These are phyloP conservation scores for Corylus americana DNA, from an alignment of 306 rosid species.

Conservation along the genomic window DNA sequence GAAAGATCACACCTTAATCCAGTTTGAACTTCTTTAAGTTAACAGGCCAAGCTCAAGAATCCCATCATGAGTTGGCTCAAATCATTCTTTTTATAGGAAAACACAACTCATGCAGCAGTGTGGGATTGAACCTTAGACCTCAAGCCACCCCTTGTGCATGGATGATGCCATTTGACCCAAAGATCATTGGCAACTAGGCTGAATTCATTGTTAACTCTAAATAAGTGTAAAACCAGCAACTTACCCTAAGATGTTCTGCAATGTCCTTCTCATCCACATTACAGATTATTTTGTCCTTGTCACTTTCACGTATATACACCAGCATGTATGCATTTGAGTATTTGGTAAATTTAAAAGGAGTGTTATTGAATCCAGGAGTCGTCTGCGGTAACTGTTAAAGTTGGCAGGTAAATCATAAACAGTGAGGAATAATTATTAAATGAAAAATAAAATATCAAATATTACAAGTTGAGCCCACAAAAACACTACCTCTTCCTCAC, in stretches of 20 bases:
- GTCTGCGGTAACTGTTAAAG: conserved; percentile 83
- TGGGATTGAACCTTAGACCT: neutral
- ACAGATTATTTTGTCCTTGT: conserved; percentile 95
- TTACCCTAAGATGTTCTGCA: conserved; percentile 96
- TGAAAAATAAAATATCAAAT: conserved; percentile 15
- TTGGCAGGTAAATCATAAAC: conserved; percentile 22
- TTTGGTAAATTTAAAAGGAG: conserved; percentile 95
- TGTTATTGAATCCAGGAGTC: conserved; percentile 96
- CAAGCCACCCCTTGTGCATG: neutral
- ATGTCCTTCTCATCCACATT: conserved; percentile 98
- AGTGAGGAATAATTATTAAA: conserved; percentile 19
- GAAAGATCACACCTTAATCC: neutral
- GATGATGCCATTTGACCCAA: conserved; percentile 1
- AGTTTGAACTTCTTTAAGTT: neutral
- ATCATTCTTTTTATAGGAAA: neutral
- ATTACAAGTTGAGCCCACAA: conserved; percentile 14
- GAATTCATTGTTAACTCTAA: conserved; percentile 5
- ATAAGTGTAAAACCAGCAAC: conserved; percentile 24
- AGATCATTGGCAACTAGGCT: conserved; percentile 6
- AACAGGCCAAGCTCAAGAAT: neutral
- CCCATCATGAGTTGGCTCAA: neutral
- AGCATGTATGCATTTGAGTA: conserved; percentile 99
- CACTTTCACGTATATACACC: conserved; percentile 96
- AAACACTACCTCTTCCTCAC: conserved; percentile 89
- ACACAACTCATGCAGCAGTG: neutral